These are phyloP conservation scores for Cucumis hystrix DNA, from an alignment of 306 rosid species.

Conservation along the genomic window DNA sequence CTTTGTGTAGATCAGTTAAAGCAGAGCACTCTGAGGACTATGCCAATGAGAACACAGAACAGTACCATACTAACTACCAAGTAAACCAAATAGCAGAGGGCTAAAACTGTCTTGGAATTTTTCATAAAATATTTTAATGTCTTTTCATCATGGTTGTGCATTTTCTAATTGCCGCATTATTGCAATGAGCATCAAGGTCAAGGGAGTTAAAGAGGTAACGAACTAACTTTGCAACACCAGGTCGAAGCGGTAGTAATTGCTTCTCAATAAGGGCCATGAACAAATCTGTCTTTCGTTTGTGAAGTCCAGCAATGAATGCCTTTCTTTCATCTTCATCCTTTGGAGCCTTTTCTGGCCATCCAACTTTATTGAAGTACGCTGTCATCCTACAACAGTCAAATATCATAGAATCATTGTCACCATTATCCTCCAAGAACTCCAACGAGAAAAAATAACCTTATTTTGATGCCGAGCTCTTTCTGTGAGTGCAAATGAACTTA, in stretches of 20 bases:
- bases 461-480: neutral
- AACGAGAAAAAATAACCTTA: neutral
- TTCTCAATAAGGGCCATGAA: conserved; percentile 95
- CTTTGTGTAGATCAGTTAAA: neutral
- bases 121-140: neutral
- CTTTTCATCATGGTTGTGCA: neutral
- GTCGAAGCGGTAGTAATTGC: conserved; percentile 85
- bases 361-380: conserved; percentile 73
- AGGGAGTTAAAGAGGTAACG: conserved; percentile 21
- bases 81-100: neutral
- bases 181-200: neutral
- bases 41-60: neutral
- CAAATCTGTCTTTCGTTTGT: conserved; percentile 81
- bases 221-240: conserved; percentile 94
- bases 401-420: neutral
- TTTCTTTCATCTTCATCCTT: conserved; percentile 60
- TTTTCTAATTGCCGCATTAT: neutral
- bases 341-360: conserved; percentile 93
- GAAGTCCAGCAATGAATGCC: conserved; percentile 78
- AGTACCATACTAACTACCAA: too few relatives aligned
- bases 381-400: conserved; percentile 54
- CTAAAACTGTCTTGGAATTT: neutral
- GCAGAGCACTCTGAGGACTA: neutral
- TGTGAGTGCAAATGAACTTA: neutral
- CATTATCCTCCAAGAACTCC: neutral